Conservation (phyloP, 345 rosid genomes). For the Syzygium aqueum region DNA sequence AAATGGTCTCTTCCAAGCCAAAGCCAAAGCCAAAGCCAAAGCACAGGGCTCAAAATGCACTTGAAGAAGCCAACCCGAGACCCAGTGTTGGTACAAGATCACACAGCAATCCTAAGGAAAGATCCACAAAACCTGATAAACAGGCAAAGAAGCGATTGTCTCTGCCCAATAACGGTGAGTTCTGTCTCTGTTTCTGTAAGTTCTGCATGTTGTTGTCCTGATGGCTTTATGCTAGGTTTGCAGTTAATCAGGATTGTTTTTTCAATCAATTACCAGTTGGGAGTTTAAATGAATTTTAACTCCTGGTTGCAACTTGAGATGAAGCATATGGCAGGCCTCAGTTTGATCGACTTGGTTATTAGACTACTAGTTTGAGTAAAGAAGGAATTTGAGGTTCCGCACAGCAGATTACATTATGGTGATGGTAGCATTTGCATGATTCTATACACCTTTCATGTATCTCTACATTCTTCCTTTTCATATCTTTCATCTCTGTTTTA, state of each 20-base stretch:
- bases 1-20: slow-evolving; percentile 23
- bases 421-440: background rate
- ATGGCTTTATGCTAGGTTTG: background rate
- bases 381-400: background rate
- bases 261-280: background rate
- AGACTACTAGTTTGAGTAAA: background rate
- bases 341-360: background rate
- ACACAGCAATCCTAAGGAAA: slow-evolving; percentile 88
- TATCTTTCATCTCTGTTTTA: background rate
- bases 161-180: slow-evolving; percentile 59
- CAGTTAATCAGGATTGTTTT: background rate
- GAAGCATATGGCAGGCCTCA: background rate
- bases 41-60: slow-evolving; percentile 19
- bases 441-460: background rate
- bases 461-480: background rate
- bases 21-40: slow-evolving; percentile 52
- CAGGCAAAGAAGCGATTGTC: slow-evolving; percentile 59
- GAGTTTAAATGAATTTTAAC: background rate
- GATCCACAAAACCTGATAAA: slow-evolving; percentile 40
- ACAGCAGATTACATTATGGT: background rate
- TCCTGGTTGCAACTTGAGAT: background rate
- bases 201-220: background rate
- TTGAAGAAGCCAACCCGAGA: slow-evolving; percentile 43
- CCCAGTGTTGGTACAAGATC: slow-evolving; percentile 50
- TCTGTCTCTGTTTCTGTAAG: background rate